Evolutionary conservation across 208 protist species (phyloP), one percentile per base, ranked within the genome.

Genomic region (Histomonas meleagridis): DNA sequence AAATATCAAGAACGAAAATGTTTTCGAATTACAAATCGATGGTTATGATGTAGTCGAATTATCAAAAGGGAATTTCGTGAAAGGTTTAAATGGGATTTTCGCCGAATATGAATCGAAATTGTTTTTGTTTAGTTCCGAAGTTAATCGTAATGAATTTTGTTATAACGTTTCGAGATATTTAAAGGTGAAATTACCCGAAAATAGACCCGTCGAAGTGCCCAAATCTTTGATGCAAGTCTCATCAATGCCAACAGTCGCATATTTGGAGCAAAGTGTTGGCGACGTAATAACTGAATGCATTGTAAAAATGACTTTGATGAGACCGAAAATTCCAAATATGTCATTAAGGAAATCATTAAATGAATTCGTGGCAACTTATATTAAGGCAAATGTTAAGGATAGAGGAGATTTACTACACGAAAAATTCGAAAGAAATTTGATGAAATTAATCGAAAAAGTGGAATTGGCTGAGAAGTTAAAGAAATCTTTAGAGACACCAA

Each of bases 221-320:
- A 14, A 32, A 55, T 26, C 40, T 55, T 38, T 86, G 46, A 46
- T 46, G 38, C 46, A 12, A 9, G 46, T 46, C 2, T 28, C 14
- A 43, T 7, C 18, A 16, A n/a, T 86, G 40, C 46, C 46, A 35
- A 51, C 76, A 86, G 76, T 86, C 16, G 46, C 76, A 18, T 86
- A 38, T 26, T 28, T 86, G 5, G 76, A 86, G 55, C 76, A 86
- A 38, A 53, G 40, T 21, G 46, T 86, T 16, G 76, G 76, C 0
- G 76, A 86, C 55, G 76, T 86, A 38, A n/a, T 86, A 5, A 86
- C 76, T 40, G 76, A 86, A n/a, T 86, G 76, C 76, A 86, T 86
- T 16, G 76, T 86, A 9, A 46, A 86, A 38, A 7, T 86, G 14
- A 55, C 46, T 0, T 26, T 55, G 16, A 86, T 40, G 26, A 26